Evolutionary conservation across 2,329 filamentous ascomycete species (phyloP).

Genomic region (Calonectria honghensis): DNA sequence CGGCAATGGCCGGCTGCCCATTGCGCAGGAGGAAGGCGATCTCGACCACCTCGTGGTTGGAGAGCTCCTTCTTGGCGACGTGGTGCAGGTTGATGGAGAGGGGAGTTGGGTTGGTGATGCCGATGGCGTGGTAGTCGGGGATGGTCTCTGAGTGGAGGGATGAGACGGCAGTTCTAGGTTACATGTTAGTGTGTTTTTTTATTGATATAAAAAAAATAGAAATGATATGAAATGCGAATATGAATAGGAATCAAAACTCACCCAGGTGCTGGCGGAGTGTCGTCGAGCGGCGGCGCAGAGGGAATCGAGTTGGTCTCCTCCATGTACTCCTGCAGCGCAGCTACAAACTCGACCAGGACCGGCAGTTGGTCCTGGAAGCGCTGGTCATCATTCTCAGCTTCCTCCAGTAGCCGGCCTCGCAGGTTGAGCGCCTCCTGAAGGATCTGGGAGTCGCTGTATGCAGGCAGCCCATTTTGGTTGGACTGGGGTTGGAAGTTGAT

Average conservation of each 20-base stretch:
- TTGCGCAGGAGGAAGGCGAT: constrained; percentile 49
- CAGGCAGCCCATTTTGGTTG: constrained; percentile 49
- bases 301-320: constrained; percentile 41
- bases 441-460: constrained; percentile 55
- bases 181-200: neutral
- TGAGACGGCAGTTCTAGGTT: constrained; percentile 47
- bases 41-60: constrained; percentile 52
- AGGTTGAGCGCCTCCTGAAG: constrained; percentile 50
- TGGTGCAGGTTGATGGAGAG: constrained; percentile 52
- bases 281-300: constrained; percentile 39
- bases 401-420: constrained; percentile 44
- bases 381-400: constrained; percentile 48
- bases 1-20: constrained; percentile 46
- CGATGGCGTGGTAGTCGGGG: constrained; percentile 54
- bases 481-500: constrained; percentile 51
- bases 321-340: constrained; percentile 52
- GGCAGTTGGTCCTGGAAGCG: constrained; percentile 47
- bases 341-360: constrained; percentile 47
- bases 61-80: constrained; percentile 53
- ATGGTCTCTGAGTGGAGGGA: constrained; percentile 52
- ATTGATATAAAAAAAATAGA: too few relatives aligned
- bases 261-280: constrained; percentile 37
- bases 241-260: constrained; percentile 20
- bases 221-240: fast-evolving
- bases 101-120: constrained; percentile 52